A percentile compares a stretch with the other conserved stretches of the same genome.
These are phyloP conservation scores for Rasamsonia emersonii DNA, from an alignment of 2,329 filamentous ascomycete genomes.

Conservation along the genomic window DNA sequence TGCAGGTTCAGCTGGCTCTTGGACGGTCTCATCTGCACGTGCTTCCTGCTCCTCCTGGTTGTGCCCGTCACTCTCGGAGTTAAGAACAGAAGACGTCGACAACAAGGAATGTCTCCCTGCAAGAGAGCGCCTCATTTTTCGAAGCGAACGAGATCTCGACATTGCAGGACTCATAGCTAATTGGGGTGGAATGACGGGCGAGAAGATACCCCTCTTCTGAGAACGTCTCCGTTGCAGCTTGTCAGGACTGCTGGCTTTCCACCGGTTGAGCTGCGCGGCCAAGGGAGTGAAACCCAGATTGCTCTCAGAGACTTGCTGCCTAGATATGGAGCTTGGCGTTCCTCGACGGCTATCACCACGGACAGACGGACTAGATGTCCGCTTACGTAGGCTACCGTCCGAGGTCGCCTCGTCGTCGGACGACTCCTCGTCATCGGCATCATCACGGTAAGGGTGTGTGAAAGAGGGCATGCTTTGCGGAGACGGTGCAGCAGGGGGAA, in stretches of 20 bases:
- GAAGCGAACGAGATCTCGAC: slow-evolving; percentile 11
- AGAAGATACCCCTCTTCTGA: slow-evolving; percentile 21
- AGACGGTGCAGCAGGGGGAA: slow-evolving; percentile 15
- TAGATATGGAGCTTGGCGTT: no score
- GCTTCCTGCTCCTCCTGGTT: slow-evolving; percentile 8
- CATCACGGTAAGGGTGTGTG: slow-evolving; percentile 13
- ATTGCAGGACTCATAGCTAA: neutral
- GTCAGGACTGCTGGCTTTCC: slow-evolving; percentile 54
- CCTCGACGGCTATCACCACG: no score
- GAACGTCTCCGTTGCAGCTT: slow-evolving; percentile 18
- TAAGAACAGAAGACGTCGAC: slow-evolving; percentile 6
- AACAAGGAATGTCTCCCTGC: slow-evolving; percentile 14
- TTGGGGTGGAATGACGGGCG: slow-evolving; percentile 7
- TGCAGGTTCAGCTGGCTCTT: no score
- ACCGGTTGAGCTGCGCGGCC: slow-evolving; percentile 52
- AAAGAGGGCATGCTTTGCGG: slow-evolving; percentile 9
- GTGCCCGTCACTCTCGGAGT: no score
- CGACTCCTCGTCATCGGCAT: slow-evolving; percentile 14
- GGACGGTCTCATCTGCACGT: slow-evolving; percentile 6
- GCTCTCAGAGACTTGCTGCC: no score
- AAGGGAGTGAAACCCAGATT: slow-evolving; percentile 56
- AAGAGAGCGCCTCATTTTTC: slow-evolving; percentile 16
- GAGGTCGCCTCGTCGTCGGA: slow-evolving; percentile 21
- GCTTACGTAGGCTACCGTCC: slow-evolving; percentile 10
- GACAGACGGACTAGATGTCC: no score